Evolutionary conservation across 805 yeast species (phyloP).

Genomic region (Candida nemodendra): DNA sequence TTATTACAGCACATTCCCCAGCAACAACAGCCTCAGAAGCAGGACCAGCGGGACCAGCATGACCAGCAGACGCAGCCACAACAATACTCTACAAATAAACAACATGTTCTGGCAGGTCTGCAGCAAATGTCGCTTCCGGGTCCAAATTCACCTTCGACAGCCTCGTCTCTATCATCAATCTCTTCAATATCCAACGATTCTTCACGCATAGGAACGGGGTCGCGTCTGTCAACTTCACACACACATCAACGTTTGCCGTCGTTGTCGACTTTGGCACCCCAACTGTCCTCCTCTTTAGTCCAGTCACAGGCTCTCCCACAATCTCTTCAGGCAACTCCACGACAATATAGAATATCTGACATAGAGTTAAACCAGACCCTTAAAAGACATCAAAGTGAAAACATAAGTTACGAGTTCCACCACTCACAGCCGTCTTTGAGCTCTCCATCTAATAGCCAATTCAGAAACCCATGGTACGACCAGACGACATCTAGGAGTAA

Average conservation of each 20-base stretch:
- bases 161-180: conserved; percentile 8
- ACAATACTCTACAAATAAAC: conserved; percentile 14
- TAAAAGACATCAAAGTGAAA: conserved; percentile 22
- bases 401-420: conserved; percentile 8
- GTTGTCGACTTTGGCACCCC: conserved; percentile 16
- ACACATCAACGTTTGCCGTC: conserved; percentile 23
- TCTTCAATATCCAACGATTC: conserved; percentile 7
- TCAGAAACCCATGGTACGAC: conserved; percentile 24
- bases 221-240: conserved; percentile 19
- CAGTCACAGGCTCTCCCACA: conserved; percentile 5
- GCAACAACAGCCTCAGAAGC: conserved; percentile 7
- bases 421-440: conserved; percentile 1
- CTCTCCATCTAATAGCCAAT: conserved; percentile 9
- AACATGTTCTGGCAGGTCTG: conserved; percentile 18
- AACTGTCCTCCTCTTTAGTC: conserved; percentile 3
- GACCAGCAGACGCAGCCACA: conserved; percentile 6
- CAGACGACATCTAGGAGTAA: conserved; percentile 3
- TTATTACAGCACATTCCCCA: conserved; percentile 6
- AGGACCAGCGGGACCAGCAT: conserved; percentile 5
- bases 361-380: conserved; percentile 15
- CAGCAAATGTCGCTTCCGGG: conserved; percentile 25
- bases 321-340: conserved; percentile 10
- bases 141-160: conserved; percentile 6
- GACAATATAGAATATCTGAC: conserved; percentile 18
- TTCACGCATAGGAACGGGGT: conserved; percentile 14